phyloP scores from a whole-genome alignment of 495 filamentous ascomycete species.

The Aspergillus leporis region DNA sequence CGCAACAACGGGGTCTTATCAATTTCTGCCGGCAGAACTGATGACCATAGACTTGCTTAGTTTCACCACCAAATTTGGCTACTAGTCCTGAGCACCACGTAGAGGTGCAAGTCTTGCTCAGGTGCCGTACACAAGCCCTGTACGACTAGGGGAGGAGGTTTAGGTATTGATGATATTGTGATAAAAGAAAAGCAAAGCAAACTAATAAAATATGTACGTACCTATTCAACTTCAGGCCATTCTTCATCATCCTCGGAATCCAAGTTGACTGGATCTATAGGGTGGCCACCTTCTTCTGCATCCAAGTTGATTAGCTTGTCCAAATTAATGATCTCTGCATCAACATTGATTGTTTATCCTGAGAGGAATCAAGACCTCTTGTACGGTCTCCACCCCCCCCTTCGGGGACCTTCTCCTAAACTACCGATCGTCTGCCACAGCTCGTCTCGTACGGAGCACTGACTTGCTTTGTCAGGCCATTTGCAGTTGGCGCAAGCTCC shows the following conservation, averaged over 20 bases:
- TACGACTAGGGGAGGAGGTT: conserved; percentile 3
- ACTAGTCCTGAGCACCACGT: conserved; percentile 16
- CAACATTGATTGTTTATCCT: background rate
- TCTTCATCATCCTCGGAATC: conserved; percentile 3
- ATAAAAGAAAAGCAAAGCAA: background rate
- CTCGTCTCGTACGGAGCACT: conserved; percentile 13
- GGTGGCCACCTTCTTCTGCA: background rate
- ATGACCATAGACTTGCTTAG: conserved; percentile 6
- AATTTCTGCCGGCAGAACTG: conserved; percentile 5
- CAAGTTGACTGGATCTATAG: background rate
- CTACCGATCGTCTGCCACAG: background rate
- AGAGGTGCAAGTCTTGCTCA: conserved; percentile 17
- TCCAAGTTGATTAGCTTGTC: conserved; percentile 8
- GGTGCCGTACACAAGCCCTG: conserved; percentile 13
- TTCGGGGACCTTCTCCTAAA: background rate
- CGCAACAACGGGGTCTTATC: background rate
- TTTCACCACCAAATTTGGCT: conserved; percentile 10
- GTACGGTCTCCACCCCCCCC: background rate
- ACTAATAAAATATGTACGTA: conserved; percentile 10
- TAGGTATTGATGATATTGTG: background rate
- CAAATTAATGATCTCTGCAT: too few species aligned
- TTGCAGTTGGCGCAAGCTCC: conserved; percentile 21
- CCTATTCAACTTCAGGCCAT: conserved; percentile 6
- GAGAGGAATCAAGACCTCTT: background rate
- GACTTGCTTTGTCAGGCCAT: conserved; percentile 13